These are phyloP conservation scores for Claviceps paspali DNA, from an alignment of 2,329 filamentous ascomycete species.

Conservation along the genomic window DNA sequence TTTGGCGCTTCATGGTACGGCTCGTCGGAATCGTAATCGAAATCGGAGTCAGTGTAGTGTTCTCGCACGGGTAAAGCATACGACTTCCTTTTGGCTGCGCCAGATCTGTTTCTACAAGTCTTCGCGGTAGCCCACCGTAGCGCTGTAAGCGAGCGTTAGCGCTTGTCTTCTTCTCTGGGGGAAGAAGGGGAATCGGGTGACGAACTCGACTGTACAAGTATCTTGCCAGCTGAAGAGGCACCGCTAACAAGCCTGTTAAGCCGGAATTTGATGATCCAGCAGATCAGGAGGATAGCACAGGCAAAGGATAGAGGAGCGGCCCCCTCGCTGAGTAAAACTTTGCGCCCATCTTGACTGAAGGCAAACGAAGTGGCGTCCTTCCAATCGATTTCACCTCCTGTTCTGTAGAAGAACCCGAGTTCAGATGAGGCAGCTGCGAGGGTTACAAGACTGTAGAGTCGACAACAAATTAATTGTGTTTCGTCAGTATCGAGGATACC, in stretches of 20 bases:
- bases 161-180: background rate
- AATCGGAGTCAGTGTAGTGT: conserved; percentile 2
- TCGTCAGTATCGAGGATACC: background rate
- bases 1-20: background rate
- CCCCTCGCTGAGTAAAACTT: conserved; percentile 17
- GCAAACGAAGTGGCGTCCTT: conserved; percentile 16
- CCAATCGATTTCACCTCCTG: conserved; percentile 19
- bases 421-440: conserved; percentile 16
- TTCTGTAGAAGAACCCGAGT: conserved; percentile 17
- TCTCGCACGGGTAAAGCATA: conserved; percentile 5
- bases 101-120: background rate
- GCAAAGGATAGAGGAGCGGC: conserved; percentile 12
- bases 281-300: conserved; percentile 10
- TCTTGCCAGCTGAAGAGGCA: conserved; percentile 10
- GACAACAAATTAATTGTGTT: background rate
- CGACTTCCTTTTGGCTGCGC: conserved; percentile 1
- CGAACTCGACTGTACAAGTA: conserved; percentile 12
- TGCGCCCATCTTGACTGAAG: conserved; percentile 15
- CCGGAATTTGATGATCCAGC: conserved; percentile 11
- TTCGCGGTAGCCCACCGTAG: conserved; percentile 2
- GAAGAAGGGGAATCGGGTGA: background rate
- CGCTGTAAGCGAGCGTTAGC: background rate
- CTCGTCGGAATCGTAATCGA: conserved; percentile 5
- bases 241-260: conserved; percentile 12
- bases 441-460: conserved; percentile 11